Evolutionary conservation across 768 basidiomycete genomes (phyloP).

Genomic region (Gelatoporia subvermispora): DNA sequence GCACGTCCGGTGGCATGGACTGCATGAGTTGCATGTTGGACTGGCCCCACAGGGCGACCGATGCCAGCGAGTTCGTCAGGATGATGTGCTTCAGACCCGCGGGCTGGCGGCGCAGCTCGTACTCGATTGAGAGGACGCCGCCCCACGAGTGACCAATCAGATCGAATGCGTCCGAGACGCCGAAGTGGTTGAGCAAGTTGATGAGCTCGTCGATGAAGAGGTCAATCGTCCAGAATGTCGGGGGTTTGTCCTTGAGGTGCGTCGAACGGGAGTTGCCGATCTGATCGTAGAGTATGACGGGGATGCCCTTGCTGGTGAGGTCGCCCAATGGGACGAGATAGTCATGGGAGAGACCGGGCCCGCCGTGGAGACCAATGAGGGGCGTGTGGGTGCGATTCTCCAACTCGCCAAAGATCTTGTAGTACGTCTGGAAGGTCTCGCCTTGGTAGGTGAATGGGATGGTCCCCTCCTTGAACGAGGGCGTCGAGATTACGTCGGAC

Average conservation of each 20-base stretch:
- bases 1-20: constrained; percentile 34
- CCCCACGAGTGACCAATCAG: constrained; percentile 56
- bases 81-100: constrained; percentile 41
- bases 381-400: constrained; percentile 13
- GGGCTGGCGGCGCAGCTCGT: constrained; percentile 33
- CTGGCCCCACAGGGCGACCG: constrained; percentile 38
- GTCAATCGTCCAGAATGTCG: constrained; percentile 35
- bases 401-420: constrained; percentile 23
- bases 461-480: constrained; percentile 9
- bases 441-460: constrained; percentile 16
- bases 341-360: constrained; percentile 21
- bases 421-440: constrained; percentile 26
- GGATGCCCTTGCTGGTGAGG: constrained; percentile 16
- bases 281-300: constrained; percentile 49
- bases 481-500: background rate
- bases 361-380: constrained; percentile 25
- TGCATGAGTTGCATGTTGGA: constrained; percentile 35
- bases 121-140: constrained; percentile 41
- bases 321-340: constrained; percentile 22
- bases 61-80: constrained; percentile 39
- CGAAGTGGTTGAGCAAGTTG: constrained; percentile 39
- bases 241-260: constrained; percentile 30
- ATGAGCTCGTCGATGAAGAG: constrained; percentile 51
- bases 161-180: constrained; percentile 34
- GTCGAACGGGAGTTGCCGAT: constrained; percentile 42